Evolutionary conservation across 352 stramenopile species (phyloP).

Genomic region (Phytophthora sansomeana): DNA sequence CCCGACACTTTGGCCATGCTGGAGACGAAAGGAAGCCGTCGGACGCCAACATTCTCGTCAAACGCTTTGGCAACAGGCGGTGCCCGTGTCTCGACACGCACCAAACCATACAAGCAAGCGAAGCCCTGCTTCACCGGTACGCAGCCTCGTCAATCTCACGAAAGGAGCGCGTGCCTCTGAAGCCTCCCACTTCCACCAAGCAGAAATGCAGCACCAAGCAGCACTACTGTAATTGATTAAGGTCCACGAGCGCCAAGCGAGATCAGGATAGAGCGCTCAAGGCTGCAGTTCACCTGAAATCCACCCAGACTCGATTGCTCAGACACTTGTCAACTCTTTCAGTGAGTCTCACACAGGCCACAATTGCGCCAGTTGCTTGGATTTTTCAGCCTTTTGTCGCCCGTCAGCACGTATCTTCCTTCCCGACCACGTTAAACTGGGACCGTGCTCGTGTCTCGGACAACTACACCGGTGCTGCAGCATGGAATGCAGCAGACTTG

Average conservation of each 20-base stretch:
- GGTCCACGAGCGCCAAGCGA: background rate
- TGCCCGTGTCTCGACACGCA: background rate
- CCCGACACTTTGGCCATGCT: too few species aligned
- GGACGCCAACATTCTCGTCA: background rate
- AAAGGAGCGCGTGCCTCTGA: constrained; percentile 7
- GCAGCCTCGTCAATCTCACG: constrained; percentile 13
- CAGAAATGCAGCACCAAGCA: constrained; percentile 19
- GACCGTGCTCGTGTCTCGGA: background rate
- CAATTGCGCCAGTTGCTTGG: constrained; percentile 5
- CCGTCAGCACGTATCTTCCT: background rate
- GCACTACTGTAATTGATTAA: constrained; percentile 21
- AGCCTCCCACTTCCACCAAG: constrained; percentile 17
- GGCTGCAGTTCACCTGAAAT: background rate
- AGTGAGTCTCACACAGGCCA: background rate
- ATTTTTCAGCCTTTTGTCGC: background rate
- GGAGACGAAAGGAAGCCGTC: background rate
- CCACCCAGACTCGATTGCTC: constrained; percentile 14
- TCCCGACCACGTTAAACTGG: constrained; percentile 3
- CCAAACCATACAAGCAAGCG: constrained; percentile 13
- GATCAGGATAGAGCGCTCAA: background rate
- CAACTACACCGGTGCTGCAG: background rate
- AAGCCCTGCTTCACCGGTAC: constrained; percentile 1
- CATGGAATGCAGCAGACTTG: background rate
- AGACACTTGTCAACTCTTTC: constrained; percentile 2
- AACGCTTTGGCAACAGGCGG: too few species aligned